Percentiles rank a stretch among this genome's conserved stretches.
phyloP scores from a whole-genome alignment of 2,329 filamentous ascomycete species.

The Bipolaris gigantea region DNA sequence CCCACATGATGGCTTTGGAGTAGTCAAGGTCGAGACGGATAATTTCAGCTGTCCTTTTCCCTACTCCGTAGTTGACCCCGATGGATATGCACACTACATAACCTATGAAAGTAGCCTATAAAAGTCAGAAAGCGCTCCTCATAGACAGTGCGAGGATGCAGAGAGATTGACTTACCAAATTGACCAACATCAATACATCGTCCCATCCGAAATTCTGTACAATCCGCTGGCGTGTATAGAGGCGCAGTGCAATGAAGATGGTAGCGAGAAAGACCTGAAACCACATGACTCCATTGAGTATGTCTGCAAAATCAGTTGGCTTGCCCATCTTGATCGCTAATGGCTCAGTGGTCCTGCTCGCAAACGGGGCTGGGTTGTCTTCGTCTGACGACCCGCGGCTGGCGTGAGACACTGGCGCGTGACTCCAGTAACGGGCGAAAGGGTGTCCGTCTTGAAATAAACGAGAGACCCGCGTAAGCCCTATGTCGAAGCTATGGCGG shows the following conservation, averaged over 20 bases:
- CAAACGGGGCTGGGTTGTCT: neutral
- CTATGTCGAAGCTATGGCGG: neutral
- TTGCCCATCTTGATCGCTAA: constrained; percentile 18
- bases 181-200: constrained; percentile 34
- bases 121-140: neutral
- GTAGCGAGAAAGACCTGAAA: constrained; percentile 30
- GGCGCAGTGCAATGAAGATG: constrained; percentile 28
- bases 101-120: constrained; percentile 28
- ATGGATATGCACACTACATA: constrained; percentile 31
- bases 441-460: neutral
- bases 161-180: constrained; percentile 20
- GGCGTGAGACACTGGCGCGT: neutral
- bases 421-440: neutral
- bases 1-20: constrained; percentile 38
- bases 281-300: constrained; percentile 38
- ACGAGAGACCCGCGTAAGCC: neutral
- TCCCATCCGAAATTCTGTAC: constrained; percentile 36
- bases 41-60: constrained; percentile 28
- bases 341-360: neutral
- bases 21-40: constrained; percentile 23
- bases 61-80: constrained; percentile 33
- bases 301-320: constrained; percentile 24
- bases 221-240: constrained; percentile 35
- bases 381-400: neutral
- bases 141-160: neutral